Conservation (phyloP, 2,329 filamentous ascomycete species). For the Pyrenochaeta sp. region DNA sequence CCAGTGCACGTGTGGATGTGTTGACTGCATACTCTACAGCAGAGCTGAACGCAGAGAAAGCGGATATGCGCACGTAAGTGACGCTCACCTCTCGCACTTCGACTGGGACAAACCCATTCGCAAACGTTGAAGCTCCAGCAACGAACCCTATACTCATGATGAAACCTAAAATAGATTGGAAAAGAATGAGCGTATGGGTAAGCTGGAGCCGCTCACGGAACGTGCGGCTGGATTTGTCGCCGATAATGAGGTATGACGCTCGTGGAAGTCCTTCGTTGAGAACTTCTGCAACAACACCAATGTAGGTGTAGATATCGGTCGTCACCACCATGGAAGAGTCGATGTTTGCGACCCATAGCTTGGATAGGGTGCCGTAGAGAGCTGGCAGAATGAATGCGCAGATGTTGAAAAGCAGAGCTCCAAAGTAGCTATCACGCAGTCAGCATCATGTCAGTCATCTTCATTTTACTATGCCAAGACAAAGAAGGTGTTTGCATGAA, state of each 20-base stretch:
- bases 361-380: slow-evolving; percentile 71
- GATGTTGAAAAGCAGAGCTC: slow-evolving; percentile 70
- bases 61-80: slow-evolving; percentile 70
- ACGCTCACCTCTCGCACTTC: slow-evolving; percentile 66
- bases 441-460: background rate
- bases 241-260: slow-evolving; percentile 73
- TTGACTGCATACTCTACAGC: slow-evolving; percentile 71
- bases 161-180: slow-evolving; percentile 65
- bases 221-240: slow-evolving; percentile 66
- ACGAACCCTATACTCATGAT: slow-evolving; percentile 69
- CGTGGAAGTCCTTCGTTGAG: slow-evolving; percentile 77
- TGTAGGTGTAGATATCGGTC: slow-evolving; percentile 74
- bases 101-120: slow-evolving; percentile 68
- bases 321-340: slow-evolving; percentile 69
- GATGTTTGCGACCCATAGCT: slow-evolving; percentile 75
- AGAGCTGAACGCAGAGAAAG: slow-evolving; percentile 69
- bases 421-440: slow-evolving; percentile 54
- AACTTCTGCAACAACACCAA: slow-evolving; percentile 71
- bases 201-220: slow-evolving; percentile 63
- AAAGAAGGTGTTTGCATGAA: too few relatives aligned
- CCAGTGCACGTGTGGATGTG: slow-evolving; percentile 69
- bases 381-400: slow-evolving; percentile 71
- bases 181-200: slow-evolving; percentile 65
- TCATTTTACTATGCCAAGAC: background rate
- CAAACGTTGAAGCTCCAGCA: slow-evolving; percentile 63